phyloP scores from a whole-genome alignment of 176 grass and related monocot genomes.

The Metroxylon sagu region DNA sequence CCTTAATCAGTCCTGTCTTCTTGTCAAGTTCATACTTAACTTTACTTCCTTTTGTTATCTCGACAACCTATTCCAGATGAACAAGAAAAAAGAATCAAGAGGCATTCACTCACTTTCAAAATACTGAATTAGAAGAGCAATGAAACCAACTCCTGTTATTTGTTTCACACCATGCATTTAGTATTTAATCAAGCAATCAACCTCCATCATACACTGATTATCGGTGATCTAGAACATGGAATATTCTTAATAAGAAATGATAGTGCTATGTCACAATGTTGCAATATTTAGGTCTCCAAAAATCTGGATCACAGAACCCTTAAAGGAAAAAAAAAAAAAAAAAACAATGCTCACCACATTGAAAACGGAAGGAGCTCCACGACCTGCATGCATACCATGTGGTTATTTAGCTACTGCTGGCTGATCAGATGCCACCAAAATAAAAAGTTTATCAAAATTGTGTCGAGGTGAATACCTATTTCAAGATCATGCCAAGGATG shows the following conservation, averaged over 20 bases:
- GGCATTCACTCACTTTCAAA: background rate
- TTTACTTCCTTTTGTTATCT: constrained; percentile 3
- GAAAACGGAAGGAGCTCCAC: background rate
- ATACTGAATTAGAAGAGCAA: background rate
- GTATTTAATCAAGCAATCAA: background rate
- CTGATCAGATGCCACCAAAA: background rate
- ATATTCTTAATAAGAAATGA: too few relatives aligned
- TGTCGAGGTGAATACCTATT: background rate
- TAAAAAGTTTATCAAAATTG: background rate
- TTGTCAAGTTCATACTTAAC: background rate
- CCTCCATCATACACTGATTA: background rate
- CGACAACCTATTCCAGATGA: background rate
- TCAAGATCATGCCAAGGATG: constrained; percentile 6
- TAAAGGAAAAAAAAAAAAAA: background rate
- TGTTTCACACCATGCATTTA: background rate
- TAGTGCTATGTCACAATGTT: background rate
- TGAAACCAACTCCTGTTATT: background rate
- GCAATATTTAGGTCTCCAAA: background rate
- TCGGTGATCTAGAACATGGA: too few relatives aligned
- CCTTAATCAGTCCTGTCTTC: constrained; percentile 1
- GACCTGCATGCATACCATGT: background rate
- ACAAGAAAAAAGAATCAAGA: background rate
- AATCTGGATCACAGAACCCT: background rate
- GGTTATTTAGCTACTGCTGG: background rate
- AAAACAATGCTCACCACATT: background rate